phyloP scores from a whole-genome alignment of 768 basidiomycete species.

The Leccinum incarnatum region DNA sequence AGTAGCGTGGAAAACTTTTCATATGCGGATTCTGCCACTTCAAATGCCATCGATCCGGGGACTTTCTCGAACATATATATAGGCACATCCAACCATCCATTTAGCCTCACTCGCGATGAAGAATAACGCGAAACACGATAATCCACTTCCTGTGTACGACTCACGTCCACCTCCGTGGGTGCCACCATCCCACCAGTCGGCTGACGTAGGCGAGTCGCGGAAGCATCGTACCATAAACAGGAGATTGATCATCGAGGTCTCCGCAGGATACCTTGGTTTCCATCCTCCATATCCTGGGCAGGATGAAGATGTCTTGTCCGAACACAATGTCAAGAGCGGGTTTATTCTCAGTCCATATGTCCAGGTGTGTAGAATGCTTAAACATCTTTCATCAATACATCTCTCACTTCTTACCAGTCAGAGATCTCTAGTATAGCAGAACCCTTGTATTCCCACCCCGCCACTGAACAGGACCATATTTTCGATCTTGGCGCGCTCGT shows the following conservation, averaged over 20 bases:
- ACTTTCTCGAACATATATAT: background rate
- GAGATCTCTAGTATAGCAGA: slow-evolving; percentile 19
- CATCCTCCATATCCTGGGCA: slow-evolving; percentile 72
- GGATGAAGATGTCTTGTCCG: slow-evolving; percentile 71
- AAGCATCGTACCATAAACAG: background rate
- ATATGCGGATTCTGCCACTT: background rate
- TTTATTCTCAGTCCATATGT: slow-evolving; percentile 54
- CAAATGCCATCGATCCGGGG: background rate
- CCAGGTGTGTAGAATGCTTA: slow-evolving; percentile 43
- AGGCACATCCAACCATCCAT: background rate
- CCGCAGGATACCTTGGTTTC: slow-evolving; percentile 70
- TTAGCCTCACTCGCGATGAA: slow-evolving; percentile 17
- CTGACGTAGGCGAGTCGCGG: slow-evolving; percentile 60
- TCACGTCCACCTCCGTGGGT: slow-evolving; percentile 73
- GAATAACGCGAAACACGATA: slow-evolving; percentile 26
- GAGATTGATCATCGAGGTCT: background rate
- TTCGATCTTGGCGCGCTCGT: slow-evolving; percentile 50
- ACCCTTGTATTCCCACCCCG: slow-evolving; percentile 11
- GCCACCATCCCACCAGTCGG: slow-evolving; percentile 59
- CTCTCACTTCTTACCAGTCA: slow-evolving; percentile 17
- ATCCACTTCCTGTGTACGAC: slow-evolving; percentile 52
- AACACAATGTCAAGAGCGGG: slow-evolving; percentile 63
- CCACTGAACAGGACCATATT: slow-evolving; percentile 41
- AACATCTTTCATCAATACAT: background rate
- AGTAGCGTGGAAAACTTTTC: background rate